phyloP scores from a whole-genome alignment of 202 grass and related monocot species.

The Carex arenaria region DNA sequence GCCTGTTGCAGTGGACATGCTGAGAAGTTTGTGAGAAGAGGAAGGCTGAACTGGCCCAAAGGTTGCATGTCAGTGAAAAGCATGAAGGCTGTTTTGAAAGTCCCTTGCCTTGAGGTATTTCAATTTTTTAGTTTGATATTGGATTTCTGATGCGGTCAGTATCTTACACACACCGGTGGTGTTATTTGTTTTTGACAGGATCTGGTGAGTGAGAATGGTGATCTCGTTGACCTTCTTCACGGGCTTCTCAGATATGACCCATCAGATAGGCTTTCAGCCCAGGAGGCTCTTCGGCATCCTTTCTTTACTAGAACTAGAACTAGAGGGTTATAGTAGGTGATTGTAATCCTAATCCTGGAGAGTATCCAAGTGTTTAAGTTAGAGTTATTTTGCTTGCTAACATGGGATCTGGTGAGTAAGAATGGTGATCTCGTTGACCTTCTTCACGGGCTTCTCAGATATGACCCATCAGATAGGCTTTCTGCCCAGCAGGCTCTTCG shows the following conservation, averaged over 20 bases:
- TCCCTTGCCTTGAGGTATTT: conserved; percentile 55
- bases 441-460: conserved; percentile 60
- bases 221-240: conserved; percentile 68
- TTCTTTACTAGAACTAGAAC: conserved; percentile 34
- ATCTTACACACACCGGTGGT: background rate
- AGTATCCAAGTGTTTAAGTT: background rate
- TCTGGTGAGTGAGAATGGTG: conserved; percentile 69
- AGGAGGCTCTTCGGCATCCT: conserved; percentile 59
- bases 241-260: conserved; percentile 75
- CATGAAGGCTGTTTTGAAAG: conserved; percentile 76
- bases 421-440: conserved; percentile 75
- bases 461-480: conserved; percentile 55
- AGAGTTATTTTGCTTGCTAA: no score
- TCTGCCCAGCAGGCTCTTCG: conserved; percentile 49
- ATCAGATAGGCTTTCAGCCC: conserved; percentile 42
- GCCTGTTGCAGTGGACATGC: conserved; percentile 42
- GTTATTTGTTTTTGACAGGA: conserved; percentile 36
- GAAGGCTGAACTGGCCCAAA: conserved; percentile 82
- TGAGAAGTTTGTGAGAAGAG: conserved; percentile 78
- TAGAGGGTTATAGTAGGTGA: background rate
- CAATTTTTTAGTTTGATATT: background rate
- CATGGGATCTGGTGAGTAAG: conserved; percentile 61
- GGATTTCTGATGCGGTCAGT: background rate
- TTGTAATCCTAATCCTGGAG: background rate
- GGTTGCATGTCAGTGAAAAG: conserved; percentile 67